Conservation (phyloP, 2,329 filamentous ascomycete genomes). For the Cladosporium sp. region DNA sequence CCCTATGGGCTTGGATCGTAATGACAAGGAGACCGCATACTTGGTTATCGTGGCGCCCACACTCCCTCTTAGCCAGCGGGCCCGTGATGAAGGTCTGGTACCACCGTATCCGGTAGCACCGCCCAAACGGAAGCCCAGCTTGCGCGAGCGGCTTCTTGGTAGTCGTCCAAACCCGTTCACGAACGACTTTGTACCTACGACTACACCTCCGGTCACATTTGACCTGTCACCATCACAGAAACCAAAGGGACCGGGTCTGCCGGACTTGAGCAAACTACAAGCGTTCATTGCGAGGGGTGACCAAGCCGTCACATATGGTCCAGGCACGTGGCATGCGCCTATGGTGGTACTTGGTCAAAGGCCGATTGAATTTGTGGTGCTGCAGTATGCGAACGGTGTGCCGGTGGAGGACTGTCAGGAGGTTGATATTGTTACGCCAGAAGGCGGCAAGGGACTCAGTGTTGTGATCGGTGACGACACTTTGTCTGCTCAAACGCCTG, state of each 20-base stretch:
- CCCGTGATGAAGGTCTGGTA: slow-evolving; percentile 17
- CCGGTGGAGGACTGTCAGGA: slow-evolving; percentile 84
- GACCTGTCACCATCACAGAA: slow-evolving; percentile 18
- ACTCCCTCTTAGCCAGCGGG: slow-evolving; percentile 41
- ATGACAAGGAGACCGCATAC: slow-evolving; percentile 53
- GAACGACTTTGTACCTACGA: slow-evolving; percentile 40
- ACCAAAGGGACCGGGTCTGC: slow-evolving; percentile 52
- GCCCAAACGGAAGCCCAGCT: slow-evolving; percentile 22
- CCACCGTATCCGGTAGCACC: slow-evolving; percentile 41
- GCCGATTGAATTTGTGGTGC: slow-evolving; percentile 79
- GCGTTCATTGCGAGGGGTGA: slow-evolving; percentile 74
- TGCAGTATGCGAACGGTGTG: slow-evolving; percentile 83
- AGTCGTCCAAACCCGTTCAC: slow-evolving; percentile 45
- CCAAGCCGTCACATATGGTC: slow-evolving; percentile 86
- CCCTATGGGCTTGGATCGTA: slow-evolving; percentile 58
- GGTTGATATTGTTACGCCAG: slow-evolving; percentile 43
- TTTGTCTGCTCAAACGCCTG: slow-evolving; percentile 7
- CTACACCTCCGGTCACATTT: slow-evolving; percentile 18
- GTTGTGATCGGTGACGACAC: slow-evolving; percentile 27
- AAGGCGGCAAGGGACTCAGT: slow-evolving; percentile 21
- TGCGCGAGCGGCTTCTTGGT: slow-evolving; percentile 38
- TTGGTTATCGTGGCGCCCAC: slow-evolving; percentile 87
- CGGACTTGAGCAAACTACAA: slow-evolving; percentile 64
- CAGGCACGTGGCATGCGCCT: slow-evolving; percentile 92
- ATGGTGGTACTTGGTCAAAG: slow-evolving; percentile 78